These are phyloP conservation scores for Magnolia sinica DNA, from an alignment of 164 flowering plant species.

Conservation along the genomic window DNA sequence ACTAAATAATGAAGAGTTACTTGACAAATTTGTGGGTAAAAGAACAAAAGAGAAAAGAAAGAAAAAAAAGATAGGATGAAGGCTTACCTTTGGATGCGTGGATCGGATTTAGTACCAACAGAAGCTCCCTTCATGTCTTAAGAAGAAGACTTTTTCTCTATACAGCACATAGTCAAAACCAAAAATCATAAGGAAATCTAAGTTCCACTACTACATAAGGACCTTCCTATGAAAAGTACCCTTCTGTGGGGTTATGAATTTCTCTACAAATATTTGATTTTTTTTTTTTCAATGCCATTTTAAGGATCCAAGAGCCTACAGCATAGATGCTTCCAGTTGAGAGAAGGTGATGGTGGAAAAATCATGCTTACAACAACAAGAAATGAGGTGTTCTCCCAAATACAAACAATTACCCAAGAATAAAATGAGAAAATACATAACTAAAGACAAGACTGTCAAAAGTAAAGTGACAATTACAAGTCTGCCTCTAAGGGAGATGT, in stretches of 20 bases:
- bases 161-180: conserved; percentile 3
- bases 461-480: background rate
- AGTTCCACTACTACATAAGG: background rate
- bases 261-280: background rate
- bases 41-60: background rate
- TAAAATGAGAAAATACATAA: background rate
- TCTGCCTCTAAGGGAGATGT: background rate
- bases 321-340: background rate
- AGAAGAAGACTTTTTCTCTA: conserved; percentile 43
- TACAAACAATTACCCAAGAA: background rate
- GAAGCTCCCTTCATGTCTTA: conserved; percentile 44
- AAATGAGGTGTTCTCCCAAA: background rate
- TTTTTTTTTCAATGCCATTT: no score
- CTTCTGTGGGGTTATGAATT: background rate
- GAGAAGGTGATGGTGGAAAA: background rate
- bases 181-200: background rate
- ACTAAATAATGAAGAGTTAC: background rate
- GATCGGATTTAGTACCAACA: conserved; percentile 30
- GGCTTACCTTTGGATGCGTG: conserved; percentile 38
- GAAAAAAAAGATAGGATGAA: background rate
- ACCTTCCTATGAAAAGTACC: background rate
- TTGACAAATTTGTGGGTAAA: background rate
- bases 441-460: background rate
- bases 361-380: background rate
- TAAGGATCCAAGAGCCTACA: no score